Conservation (phyloP, 2,329 filamentous ascomycete genomes). For the Sarocladium strictum region DNA sequence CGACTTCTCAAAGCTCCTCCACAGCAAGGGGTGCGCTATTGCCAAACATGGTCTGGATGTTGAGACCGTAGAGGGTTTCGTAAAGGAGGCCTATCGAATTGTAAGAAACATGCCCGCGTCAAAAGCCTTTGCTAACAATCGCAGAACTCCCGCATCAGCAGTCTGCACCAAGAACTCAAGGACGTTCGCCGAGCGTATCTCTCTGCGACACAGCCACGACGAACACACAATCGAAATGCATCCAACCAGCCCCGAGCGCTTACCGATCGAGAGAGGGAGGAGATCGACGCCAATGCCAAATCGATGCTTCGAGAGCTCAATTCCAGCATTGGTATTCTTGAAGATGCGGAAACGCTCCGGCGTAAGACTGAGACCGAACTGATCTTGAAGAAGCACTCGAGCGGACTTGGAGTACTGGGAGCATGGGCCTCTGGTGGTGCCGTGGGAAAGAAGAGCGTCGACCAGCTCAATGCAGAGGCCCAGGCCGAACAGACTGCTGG, state of each 20-base stretch:
- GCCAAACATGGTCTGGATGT: conserved; percentile 39
- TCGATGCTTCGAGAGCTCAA: conserved; percentile 80
- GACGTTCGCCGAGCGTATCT: conserved; percentile 87
- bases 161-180: conserved; percentile 72
- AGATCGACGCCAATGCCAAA: conserved; percentile 83
- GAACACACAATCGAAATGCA: conserved; percentile 36
- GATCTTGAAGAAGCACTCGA: conserved; percentile 63
- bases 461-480: conserved; percentile 69
- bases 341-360: conserved; percentile 76
- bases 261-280: conserved; percentile 75
- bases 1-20: conserved; percentile 62
- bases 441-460: conserved; percentile 44
- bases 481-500: conserved; percentile 58
- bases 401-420: conserved; percentile 57
- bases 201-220: conserved; percentile 60
- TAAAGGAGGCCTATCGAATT: conserved; percentile 91
- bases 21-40: conserved; percentile 45
- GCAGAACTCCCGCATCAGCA: conserved; percentile 79
- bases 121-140: neutral
- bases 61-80: conserved; percentile 70
- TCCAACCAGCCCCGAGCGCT: conserved; percentile 49
- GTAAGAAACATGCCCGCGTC: conserved; percentile 42
- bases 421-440: conserved; percentile 59
- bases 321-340: conserved; percentile 69
- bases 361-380: conserved; percentile 68